A percentile compares a stretch with the other conserved stretches of the same genome.
phyloP scores from a whole-genome alignment of 2,329 filamentous ascomycete species.

The Mariannaea elegans region DNA sequence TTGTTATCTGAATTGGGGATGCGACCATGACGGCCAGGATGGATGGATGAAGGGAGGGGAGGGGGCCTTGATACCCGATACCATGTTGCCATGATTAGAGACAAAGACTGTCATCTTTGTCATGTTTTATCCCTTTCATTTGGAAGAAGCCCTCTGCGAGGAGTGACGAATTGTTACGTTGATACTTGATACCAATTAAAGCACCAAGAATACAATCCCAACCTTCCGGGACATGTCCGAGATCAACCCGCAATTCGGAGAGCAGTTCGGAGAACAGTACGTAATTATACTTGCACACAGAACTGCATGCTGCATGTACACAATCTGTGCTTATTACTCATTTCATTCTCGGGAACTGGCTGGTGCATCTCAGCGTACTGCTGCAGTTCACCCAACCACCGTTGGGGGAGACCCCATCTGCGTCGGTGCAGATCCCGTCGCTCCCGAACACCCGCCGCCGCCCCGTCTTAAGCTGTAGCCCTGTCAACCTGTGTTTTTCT shows the following conservation, averaged over 20 bases:
- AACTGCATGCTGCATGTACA: too few species aligned
- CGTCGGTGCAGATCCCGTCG: constrained; percentile 16
- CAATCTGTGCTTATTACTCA: too few species aligned
- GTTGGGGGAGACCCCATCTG: background rate
- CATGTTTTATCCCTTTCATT: background rate
- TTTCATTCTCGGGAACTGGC: too few species aligned
- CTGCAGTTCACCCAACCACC: too few species aligned
- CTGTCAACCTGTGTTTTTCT: background rate
- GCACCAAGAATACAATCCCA: background rate
- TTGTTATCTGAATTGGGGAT: constrained; percentile 1
- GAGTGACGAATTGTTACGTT: background rate
- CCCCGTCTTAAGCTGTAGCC: too few species aligned
- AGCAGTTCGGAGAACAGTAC: too few species aligned
- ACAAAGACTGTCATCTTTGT: background rate
- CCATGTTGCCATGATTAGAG: constrained; percentile 10
- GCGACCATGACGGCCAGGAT: constrained; percentile 8
- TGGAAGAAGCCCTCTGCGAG: too few species aligned
- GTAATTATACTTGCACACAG: too few species aligned
- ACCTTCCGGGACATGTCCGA: background rate
- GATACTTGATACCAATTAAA: background rate
- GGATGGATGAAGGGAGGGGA: background rate
- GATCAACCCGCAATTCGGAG: too few species aligned
- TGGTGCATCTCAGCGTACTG: too few species aligned
- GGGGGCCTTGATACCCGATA: constrained; percentile 31
- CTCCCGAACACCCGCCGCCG: too few species aligned